Conservation (phyloP, 2,329 filamentous ascomycete genomes). For the Sphaerulina musiva region DNA sequence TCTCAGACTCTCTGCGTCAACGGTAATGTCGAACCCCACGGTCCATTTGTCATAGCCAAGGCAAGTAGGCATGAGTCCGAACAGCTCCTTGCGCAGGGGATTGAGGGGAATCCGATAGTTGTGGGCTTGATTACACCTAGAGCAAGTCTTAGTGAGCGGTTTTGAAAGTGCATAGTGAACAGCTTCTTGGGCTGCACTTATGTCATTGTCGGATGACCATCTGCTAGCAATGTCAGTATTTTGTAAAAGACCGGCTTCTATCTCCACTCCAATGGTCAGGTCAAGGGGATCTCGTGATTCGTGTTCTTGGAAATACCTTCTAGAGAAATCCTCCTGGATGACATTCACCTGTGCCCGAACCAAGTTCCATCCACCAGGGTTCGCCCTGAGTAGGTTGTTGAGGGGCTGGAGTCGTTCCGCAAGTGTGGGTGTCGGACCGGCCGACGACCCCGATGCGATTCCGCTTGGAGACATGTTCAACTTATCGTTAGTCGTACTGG, state of each 20-base stretch:
- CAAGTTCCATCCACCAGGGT: background rate
- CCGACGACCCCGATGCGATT: background rate
- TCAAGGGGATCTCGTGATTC: background rate
- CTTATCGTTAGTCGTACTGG: background rate
- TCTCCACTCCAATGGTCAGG: slow-evolving; percentile 12
- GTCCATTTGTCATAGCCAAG: background rate
- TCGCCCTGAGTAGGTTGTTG: background rate
- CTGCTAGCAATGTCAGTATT: background rate
- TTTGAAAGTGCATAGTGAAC: slow-evolving; percentile 7
- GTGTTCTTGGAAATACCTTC: background rate
- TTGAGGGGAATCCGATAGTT: background rate
- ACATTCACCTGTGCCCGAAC: background rate
- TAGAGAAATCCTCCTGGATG: background rate
- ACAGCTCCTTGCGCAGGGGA: background rate
- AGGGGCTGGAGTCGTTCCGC: background rate
- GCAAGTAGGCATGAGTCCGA: background rate
- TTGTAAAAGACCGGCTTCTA: slow-evolving; percentile 9
- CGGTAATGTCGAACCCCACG: background rate
- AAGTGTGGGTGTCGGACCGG: background rate
- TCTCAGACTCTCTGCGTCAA: background rate
- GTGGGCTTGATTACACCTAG: background rate
- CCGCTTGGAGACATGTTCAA: background rate
- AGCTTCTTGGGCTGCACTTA: background rate
- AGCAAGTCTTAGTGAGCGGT: background rate
- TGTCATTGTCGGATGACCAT: background rate